phyloP scores from a whole-genome alignment of 2,329 filamentous ascomycete genomes.

The Balansia obtecta region DNA sequence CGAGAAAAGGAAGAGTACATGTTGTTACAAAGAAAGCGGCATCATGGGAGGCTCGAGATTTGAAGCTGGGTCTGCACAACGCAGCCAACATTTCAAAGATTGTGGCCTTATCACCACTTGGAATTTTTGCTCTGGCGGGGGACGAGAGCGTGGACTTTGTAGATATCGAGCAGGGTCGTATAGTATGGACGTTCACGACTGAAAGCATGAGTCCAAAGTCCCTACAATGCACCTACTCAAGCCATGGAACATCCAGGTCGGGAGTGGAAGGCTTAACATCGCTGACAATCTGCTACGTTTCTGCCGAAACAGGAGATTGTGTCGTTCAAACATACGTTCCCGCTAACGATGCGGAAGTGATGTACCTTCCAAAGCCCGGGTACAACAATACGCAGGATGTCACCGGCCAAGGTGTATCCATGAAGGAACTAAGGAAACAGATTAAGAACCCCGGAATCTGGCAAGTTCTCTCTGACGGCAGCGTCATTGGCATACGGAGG shows the following conservation, averaged over 20 bases:
- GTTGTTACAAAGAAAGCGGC: slow-evolving; percentile 14
- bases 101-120: slow-evolving; percentile 43
- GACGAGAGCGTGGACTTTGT: slow-evolving; percentile 46
- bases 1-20: slow-evolving; percentile 3
- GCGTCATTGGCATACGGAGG: slow-evolving; percentile 50
- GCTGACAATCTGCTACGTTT: slow-evolving; percentile 52
- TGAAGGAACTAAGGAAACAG: slow-evolving; percentile 36
- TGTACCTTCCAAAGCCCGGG: slow-evolving; percentile 37
- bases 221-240: slow-evolving; percentile 46
- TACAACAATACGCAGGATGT: slow-evolving; percentile 26
- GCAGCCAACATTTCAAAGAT: slow-evolving; percentile 39
- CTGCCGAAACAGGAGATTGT: slow-evolving; percentile 45
- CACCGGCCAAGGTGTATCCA: slow-evolving; percentile 38
- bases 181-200: slow-evolving; percentile 51
- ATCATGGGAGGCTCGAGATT: slow-evolving; percentile 37
- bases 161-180: slow-evolving; percentile 27
- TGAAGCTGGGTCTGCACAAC: slow-evolving; percentile 30
- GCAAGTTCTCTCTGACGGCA: slow-evolving; percentile 48
- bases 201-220: slow-evolving; percentile 45
- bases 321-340: slow-evolving; percentile 53
- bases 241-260: slow-evolving; percentile 29
- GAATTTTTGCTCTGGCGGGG: slow-evolving; percentile 48
- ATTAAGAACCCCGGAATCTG: slow-evolving; percentile 53
- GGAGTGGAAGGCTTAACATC: slow-evolving; percentile 44
- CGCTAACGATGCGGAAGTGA: slow-evolving; percentile 36